Evolutionary conservation across 805 yeast species (phyloP), one percentile per base, ranked within the genome.

Genomic region (Ogataea sp.): DNA sequence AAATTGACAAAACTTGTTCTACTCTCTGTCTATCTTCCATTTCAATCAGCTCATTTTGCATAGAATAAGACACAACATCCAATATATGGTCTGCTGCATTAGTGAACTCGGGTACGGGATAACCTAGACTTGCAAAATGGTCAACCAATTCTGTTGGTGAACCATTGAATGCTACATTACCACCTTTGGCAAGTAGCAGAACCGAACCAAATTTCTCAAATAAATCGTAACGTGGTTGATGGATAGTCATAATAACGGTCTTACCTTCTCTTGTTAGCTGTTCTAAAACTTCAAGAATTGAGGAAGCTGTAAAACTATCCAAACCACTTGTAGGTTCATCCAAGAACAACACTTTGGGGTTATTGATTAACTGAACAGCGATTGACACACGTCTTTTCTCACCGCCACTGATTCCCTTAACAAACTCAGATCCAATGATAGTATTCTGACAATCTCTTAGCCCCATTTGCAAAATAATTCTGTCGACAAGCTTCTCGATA

Each of bases 261-360:
- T 79, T 75, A 6, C 80, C 76, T 24, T 68, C 71, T n/a, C 59
- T 53, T 2, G 87, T 75, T 28, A 87, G 58, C 3, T 67, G 65
- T 37, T 74, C 65, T 41, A 86, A 63, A 30, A 86, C 73, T 24
- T 68, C 64, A 31, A 87, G 55, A 27, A 86, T 81, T 2, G 84
- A 72, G 1, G 74, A 68, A 0, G 95, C 83, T 0, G 93, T 84
- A 41, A 83, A 75, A 11, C 89, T 75, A 52, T 87, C 96, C 20
- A 87, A 66, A 0, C 96, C 96, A 4, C 94, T 83, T 0, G 95
- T 87, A 2, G 96, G 95, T 52, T 87, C 96, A 58, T 87, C 96
- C 20, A 87, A 58, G 37, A 87, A 68, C 27, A 87, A 55, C 29
- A 87, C 68, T 41, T 78, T 77, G 0, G 94, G 90, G 41, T 77